Base-by-base conservation (phyloP, 495 filamentous ascomycete species). In the Trichoderma orchidacearum region DNA sequence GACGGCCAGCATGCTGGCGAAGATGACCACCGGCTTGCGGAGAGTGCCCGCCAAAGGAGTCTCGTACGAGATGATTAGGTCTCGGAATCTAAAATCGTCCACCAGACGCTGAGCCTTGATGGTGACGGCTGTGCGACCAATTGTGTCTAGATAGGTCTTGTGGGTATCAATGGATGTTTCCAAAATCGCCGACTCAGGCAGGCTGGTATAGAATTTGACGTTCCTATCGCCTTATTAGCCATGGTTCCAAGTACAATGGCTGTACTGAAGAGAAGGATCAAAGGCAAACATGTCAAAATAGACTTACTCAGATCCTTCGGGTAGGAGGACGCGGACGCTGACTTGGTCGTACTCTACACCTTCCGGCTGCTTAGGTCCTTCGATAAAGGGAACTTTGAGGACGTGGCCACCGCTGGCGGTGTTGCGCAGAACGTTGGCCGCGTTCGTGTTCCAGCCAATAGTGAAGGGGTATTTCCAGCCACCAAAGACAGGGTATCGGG, bases 391-490 rank as follows among this genome's bases (percentile, higher is more conserved):
- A 21, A 96, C 87, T 67, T 88, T 93, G 30, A 98, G 78, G n/a
- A 95, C 80, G 62, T 87, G 92, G 5, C 80, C 77, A 32, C 87
- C 83, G 3, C 71, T 70, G 25, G 74, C 73, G 34, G 71, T 76
- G 62, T 80, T 82, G 53, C 87, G 80, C 55, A 98, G 65, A 67
- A 88, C 95, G 31, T 79, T 77, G 60, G 79, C 77, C 21, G 95
- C 77, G 56, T 92, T 81, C 54, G 86, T 85, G 74, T 96, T 89
- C 92, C 93, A 98, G 58, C 93, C 94, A 45, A 96, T 80, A 48
- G 84, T 85, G 74, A 96, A 98, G 59, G 85, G 91, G 66, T 95
- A 96, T 70, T 95, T 96, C 93, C 93, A 98, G 53, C 88, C 89
- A 50, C 93, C 93, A 64, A 97, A 97, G 25, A 98, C 66, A 7